A percentile compares a stretch with the other conserved stretches of the same genome.
phyloP scores from a whole-genome alignment of 805 yeast genomes.

The Cyberlindnera galapagoensis region DNA sequence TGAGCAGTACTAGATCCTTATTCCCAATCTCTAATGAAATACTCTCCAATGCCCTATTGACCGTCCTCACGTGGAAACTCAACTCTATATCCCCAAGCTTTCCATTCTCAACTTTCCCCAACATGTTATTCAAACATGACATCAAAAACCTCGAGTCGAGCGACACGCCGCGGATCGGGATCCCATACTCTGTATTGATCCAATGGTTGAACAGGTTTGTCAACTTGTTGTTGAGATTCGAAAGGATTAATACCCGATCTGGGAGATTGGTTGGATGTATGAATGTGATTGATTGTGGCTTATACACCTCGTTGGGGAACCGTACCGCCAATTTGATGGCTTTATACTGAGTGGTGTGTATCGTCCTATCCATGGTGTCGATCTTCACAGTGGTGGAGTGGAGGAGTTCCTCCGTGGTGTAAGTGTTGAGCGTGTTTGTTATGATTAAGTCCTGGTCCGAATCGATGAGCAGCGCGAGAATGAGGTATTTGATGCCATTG shows the following conservation, averaged over 20 bases:
- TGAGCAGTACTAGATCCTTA: conserved; percentile 20
- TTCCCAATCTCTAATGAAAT: conserved; percentile 24
- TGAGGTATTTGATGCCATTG: conserved; percentile 15
- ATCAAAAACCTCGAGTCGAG: conserved; percentile 23
- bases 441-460: conserved; percentile 20
- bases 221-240: conserved; percentile 14
- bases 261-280: conserved; percentile 1
- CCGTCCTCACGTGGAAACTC: conserved; percentile 20
- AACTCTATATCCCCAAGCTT: conserved; percentile 25
- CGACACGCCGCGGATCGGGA: conserved; percentile 19
- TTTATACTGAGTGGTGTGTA: conserved; percentile 5
- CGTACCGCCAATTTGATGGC: conserved; percentile 6
- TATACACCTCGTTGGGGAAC: conserved; percentile 19
- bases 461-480: conserved; percentile 18
- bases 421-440: conserved; percentile 12
- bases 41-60: conserved; percentile 16
- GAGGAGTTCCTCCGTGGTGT: conserved; percentile 14
- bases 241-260: conserved; percentile 3
- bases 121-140: conserved; percentile 20
- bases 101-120: conserved; percentile 13
- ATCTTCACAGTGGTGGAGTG: conserved; percentile 11
- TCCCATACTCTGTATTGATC: conserved; percentile 24
- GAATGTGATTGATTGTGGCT: conserved; percentile 15
- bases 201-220: conserved; percentile 21
- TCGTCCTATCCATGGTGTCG: conserved; percentile 1